Base-by-base conservation (phyloP, 768 basidiomycete species). In the Cubamyces sp. region DNA sequence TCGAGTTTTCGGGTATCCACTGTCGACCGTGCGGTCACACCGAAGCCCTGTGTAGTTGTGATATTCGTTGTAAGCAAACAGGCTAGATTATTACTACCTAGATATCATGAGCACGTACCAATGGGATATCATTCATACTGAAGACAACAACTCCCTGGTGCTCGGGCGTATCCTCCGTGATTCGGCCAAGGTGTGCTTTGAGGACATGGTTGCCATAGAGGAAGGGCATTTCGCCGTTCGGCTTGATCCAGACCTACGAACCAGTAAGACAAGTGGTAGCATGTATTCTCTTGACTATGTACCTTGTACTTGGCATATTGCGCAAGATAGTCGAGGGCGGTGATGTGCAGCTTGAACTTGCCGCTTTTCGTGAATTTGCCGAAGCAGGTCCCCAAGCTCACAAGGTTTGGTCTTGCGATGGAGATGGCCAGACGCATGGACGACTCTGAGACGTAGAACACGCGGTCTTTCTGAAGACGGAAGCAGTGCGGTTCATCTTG, bases 291-390 rank as follows among this genome's bases (percentile, higher is more conserved):
- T 15, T 21, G n/a, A 1, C 5, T 12, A 69, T 78, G 56, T 64
- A 94, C 97, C 84, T 99, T 99, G 81, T 94, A 93, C 77, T 96
- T 98, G 19, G 97, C 96, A 73, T 97, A 98, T 72, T 97, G 92
- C 1, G 94, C 93, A 61, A 99, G 76, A 70, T 92, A 91, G 71
- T 98, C 96, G 64, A 99, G 81, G 19, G 92, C 84, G 3, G 96
- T 98, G 69, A 99, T 87, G 67, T 98, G 95, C 62, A 99, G 80
- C 81, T 95, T 96, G 83, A 99, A 99, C 74, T 98, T 98, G 61
- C 95, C 95, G 53, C 87, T 87, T 82, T 98, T 98, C 73, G 87
- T 91, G 79, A 98, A 99, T 74, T 97, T 98, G 65, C 97, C 97
- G 65, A 98, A 90, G 77, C 96, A 98, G 64, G 95, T 98, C 43